A percentile compares a stretch with the other conserved stretches of the same genome.
Evolutionary conservation across 75 land plant species (phyloP).

Genomic region (Cunninghamia lanceolata): DNA sequence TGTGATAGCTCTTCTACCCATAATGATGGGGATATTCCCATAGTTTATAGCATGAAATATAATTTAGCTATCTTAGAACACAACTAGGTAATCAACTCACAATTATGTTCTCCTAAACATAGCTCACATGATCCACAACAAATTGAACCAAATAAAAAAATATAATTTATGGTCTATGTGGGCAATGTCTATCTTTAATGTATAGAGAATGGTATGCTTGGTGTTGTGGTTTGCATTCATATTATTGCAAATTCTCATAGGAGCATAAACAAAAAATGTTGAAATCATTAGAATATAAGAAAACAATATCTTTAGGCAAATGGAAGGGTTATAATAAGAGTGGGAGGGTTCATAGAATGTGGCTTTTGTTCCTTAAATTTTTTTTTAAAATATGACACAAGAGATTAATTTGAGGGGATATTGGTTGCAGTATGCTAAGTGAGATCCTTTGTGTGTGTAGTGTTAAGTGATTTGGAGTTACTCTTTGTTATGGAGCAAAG

Average conservation of each 20-base stretch:
- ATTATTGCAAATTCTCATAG: not conserved
- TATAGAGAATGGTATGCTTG: constrained; percentile 4
- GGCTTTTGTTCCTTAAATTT: not conserved
- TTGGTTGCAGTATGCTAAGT: not conserved
- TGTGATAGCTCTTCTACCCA: not conserved
- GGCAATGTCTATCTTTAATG: constrained; percentile 3
- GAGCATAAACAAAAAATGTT: constrained; percentile 1
- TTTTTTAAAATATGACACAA: not conserved
- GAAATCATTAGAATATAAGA: not conserved
- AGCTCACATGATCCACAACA: not conserved
- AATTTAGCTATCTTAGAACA: not conserved
- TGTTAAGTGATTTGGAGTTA: too few relatives aligned
- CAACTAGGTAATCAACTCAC: not conserved
- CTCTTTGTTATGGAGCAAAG: too few relatives aligned
- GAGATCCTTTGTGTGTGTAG: constrained; percentile 5
- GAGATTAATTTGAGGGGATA: not conserved
- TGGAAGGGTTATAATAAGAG: not conserved
- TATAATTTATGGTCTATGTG: constrained; percentile 1
- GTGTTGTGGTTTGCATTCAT: not conserved
- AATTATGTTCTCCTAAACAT: not conserved
- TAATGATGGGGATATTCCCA: not conserved
- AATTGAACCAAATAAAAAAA: not conserved
- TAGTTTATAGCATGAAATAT: not conserved
- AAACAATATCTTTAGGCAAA: not conserved
- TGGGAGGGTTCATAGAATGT: constrained; percentile 6